Conservation (phyloP, 306 rosid species). For the Mimosa bimucronata region DNA sequence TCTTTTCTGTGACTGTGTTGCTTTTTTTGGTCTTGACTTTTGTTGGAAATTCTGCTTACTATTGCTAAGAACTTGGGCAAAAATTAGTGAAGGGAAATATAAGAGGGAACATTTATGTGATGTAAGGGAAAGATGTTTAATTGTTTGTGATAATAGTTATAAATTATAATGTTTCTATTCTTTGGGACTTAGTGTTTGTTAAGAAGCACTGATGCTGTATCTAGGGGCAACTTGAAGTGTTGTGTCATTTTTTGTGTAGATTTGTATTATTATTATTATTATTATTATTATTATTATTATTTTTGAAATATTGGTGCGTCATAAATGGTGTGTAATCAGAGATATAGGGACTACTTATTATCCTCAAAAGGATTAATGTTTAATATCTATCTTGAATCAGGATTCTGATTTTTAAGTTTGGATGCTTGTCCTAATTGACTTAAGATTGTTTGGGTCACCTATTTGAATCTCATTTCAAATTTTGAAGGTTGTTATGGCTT, state of each 20-base stretch:
- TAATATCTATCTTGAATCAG: background rate
- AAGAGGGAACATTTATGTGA: background rate
- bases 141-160: background rate
- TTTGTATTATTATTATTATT: too few relatives aligned
- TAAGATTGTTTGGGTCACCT: background rate
- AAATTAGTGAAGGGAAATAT: background rate
- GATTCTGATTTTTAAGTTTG: background rate
- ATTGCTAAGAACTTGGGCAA: background rate
- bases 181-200: background rate
- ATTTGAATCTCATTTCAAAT: slow-evolving; percentile 43
- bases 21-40: background rate
- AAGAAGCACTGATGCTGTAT: background rate
- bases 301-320: background rate
- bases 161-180: background rate
- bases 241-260: background rate
- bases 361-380: background rate
- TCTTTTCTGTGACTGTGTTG: background rate
- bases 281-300: too few relatives aligned
- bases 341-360: background rate
- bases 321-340: background rate
- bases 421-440: slow-evolving; percentile 6
- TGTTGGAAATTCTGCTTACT: background rate
- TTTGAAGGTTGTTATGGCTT: slow-evolving; percentile 93
- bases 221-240: background rate
- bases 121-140: background rate